Evolutionary conservation across 2,329 filamentous ascomycete species (phyloP).

Genomic region (Fusarium foetens): DNA sequence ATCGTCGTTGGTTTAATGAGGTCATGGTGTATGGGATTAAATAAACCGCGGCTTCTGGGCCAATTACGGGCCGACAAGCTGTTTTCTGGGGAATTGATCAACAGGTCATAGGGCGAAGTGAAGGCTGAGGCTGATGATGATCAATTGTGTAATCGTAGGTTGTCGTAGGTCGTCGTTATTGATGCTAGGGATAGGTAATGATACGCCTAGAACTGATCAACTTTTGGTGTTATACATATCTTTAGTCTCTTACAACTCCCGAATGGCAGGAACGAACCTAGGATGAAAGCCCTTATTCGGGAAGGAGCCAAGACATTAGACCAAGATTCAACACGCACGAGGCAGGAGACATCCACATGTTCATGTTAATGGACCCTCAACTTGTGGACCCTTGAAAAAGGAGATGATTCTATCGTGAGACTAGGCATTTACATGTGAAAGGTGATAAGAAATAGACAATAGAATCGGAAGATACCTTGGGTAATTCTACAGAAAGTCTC

Average conservation of each 20-base stretch:
- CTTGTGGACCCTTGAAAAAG: constrained; percentile 11
- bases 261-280: constrained; percentile 16
- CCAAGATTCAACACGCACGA: not conserved
- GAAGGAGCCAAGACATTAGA: constrained; percentile 32
- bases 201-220: not conserved
- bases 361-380: constrained; percentile 38
- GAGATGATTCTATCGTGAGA: not conserved
- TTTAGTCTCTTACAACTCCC: constrained; percentile 1
- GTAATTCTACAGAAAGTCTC: not conserved
- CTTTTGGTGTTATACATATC: constrained; percentile 6
- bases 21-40: constrained; percentile 36
- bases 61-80: constrained; percentile 28
- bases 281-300: constrained; percentile 14
- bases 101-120: constrained; percentile 14
- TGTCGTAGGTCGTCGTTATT: constrained; percentile 4
- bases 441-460: not conserved
- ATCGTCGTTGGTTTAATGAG: constrained; percentile 32
- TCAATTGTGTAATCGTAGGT: not conserved
- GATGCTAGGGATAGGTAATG: not conserved
- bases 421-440: constrained; percentile 1
- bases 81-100: constrained; percentile 30
- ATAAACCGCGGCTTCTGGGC: constrained; percentile 24
- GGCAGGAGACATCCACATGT: constrained; percentile 1
- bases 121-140: constrained; percentile 5
- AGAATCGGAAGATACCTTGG: not conserved